Evolutionary conservation across 2,329 filamentous ascomycete species (phyloP), one percentile per base, ranked within the genome.

Genomic region (Neofusicoccum sp.): DNA sequence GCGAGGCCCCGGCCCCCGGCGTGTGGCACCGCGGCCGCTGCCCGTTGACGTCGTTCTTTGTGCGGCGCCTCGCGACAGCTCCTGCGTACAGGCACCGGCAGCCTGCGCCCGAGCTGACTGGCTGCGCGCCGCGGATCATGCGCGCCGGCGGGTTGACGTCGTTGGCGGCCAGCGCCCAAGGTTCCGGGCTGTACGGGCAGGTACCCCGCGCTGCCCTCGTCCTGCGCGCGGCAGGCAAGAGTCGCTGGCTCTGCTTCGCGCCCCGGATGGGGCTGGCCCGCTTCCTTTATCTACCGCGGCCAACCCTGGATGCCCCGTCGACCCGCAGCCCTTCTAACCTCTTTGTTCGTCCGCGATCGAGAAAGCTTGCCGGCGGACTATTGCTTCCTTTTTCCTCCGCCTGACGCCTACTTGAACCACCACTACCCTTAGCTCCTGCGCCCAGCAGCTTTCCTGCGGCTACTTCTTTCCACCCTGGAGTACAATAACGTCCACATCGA

Each of bases 401-500:
- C 44, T 36, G 33, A 47, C 44, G 43, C 34, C 28, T 34, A 40
- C 57, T 51, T 31, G 30, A 34, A 16, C 16, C 47, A 47, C 26
- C 33, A 60, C 33, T 16, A 45, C 44, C 33, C 38, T 9, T 43
- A 43, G 51, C 51, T 43, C 14, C n/a, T 43, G n/a, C 14, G 38
- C 51, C 33, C 33, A 56, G 51, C 51, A 56, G 51, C n/a, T 26
- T 30, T 26, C 24, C 12, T 8, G 8, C 34, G 41, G 34, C 45
- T 49, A 33, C 30, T 11, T 7, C 14, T 24, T n/a, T 51, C 28
- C 57, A 51, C 24, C 3, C 43, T 60, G 45, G 54, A 62, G 49
- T 62, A 62, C 34, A 62, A 60, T 47, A 51, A 62, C 56, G 53
- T 62, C 12, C 36, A 49, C n/a, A 60, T 62, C 36, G 48, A 62